phyloP scores from a whole-genome alignment of 768 basidiomycete species.

The Neoboletus brunneissimus region DNA sequence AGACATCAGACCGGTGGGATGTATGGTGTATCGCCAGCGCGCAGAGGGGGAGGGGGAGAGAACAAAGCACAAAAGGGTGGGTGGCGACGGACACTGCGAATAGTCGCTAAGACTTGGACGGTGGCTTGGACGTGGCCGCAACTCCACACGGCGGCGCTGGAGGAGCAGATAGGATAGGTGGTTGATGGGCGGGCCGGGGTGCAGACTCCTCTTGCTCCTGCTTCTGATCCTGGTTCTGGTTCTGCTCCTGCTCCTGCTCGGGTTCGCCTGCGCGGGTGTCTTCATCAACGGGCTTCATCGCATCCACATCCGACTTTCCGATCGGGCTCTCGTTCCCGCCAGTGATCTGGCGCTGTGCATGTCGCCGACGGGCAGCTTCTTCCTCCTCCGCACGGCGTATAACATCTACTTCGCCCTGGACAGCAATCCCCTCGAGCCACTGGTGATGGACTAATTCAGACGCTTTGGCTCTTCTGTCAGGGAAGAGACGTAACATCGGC shows the following conservation, averaged over 20 bases:
- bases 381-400: conserved; percentile 61
- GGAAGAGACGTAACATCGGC: conserved; percentile 88
- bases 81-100: neutral
- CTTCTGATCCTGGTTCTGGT: conserved; percentile 8
- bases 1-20: conserved; percentile 1
- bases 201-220: neutral
- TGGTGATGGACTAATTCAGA: conserved; percentile 80
- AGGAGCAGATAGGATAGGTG: conserved; percentile 34
- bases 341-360: conserved; percentile 10
- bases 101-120: conserved; percentile 5
- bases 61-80: neutral
- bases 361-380: conserved; percentile 34
- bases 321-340: conserved; percentile 10
- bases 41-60: neutral
- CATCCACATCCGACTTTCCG: conserved; percentile 40
- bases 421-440: conserved; percentile 83
- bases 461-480: conserved; percentile 86
- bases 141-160: conserved; percentile 18
- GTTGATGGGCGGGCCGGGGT: conserved; percentile 19
- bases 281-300: conserved; percentile 79
- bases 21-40: neutral
- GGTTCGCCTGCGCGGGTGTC: conserved; percentile 7
- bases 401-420: conserved; percentile 89
- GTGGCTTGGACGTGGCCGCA: conserved; percentile 14
- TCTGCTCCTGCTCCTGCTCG: conserved; percentile 12